Evolutionary conservation across 768 basidiomycete genomes (phyloP).

Genomic region (Galerina marginata): DNA sequence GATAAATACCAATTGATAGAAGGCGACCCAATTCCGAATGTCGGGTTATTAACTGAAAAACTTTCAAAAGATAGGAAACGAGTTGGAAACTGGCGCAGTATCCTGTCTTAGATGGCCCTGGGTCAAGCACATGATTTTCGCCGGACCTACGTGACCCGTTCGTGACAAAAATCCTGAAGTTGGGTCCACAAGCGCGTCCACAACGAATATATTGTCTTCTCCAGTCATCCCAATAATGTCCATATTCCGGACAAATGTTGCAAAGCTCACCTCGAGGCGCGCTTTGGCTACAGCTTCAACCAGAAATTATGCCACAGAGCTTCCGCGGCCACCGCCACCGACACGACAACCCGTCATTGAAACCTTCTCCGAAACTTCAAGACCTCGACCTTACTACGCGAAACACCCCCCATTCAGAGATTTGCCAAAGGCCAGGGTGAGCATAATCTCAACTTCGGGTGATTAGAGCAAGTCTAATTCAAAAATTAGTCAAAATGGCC

Average conservation of each 20-base stretch:
- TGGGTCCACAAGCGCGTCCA: too few species aligned
- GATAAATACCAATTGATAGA: too few species aligned
- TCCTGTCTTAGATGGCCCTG: too few species aligned
- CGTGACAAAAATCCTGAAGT: too few species aligned
- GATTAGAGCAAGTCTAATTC: neutral
- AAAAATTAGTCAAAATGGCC: slow-evolving; percentile 61
- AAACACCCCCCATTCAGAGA: slow-evolving; percentile 40
- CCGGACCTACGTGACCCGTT: too few species aligned
- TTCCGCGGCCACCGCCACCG: slow-evolving; percentile 29
- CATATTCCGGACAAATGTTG: neutral
- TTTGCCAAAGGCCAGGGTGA: slow-evolving; percentile 42
- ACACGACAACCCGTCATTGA: slow-evolving; percentile 24
- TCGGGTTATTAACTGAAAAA: too few species aligned
- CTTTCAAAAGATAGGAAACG: too few species aligned
- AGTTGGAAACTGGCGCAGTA: too few species aligned
- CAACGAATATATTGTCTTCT: too few species aligned
- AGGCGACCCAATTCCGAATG: too few species aligned
- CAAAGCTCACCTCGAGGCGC: neutral
- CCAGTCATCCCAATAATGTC: slow-evolving; percentile 1
- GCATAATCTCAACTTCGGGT: neutral
- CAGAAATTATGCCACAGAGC: slow-evolving; percentile 27
- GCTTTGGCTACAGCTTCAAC: neutral
- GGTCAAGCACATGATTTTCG: too few species aligned
- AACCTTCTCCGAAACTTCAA: slow-evolving; percentile 37
- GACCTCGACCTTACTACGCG: slow-evolving; percentile 43